Conservation (phyloP, 192 early-diverging fungal species). For the Entomortierella beljakovae region DNA sequence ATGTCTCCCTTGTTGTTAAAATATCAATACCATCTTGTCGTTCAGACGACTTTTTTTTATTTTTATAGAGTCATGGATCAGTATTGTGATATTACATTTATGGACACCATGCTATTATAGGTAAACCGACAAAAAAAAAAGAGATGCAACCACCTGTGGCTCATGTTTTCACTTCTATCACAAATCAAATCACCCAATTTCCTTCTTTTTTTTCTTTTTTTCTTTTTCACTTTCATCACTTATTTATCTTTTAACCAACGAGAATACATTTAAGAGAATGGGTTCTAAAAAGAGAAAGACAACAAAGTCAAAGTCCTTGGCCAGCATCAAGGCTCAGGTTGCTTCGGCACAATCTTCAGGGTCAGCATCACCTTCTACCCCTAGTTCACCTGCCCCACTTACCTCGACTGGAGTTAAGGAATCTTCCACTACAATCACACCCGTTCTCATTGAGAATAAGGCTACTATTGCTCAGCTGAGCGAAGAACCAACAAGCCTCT, state of each 20-base stretch:
- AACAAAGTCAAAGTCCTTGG: conserved; percentile 33
- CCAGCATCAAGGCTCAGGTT: conserved; percentile 26
- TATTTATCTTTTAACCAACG: background rate
- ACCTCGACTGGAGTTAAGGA: conserved; percentile 6
- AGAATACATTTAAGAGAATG: too few relatives aligned
- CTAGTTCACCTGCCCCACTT: conserved; percentile 9
- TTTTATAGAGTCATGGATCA: too few relatives aligned
- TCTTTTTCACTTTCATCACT: background rate
- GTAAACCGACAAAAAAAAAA: too few relatives aligned
- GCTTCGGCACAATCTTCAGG: conserved; percentile 8
- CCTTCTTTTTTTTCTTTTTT: background rate
- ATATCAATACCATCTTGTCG: too few relatives aligned
- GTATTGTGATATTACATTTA: too few relatives aligned
- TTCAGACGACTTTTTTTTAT: too few relatives aligned
- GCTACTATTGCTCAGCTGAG: conserved; percentile 33
- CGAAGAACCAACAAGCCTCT: conserved; percentile 16
- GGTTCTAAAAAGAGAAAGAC: conserved; percentile 39
- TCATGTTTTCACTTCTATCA: too few relatives aligned
- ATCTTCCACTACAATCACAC: conserved; percentile 40
- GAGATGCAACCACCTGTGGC: too few relatives aligned
- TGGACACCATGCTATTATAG: too few relatives aligned
- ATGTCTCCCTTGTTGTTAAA: too few relatives aligned
- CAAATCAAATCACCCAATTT: background rate
- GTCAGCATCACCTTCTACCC: conserved; percentile 16
- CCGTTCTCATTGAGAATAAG: conserved; percentile 31